These are phyloP conservation scores for Beauveria scarabaeidicola DNA, from an alignment of 2,329 filamentous ascomycete species.

Conservation along the genomic window DNA sequence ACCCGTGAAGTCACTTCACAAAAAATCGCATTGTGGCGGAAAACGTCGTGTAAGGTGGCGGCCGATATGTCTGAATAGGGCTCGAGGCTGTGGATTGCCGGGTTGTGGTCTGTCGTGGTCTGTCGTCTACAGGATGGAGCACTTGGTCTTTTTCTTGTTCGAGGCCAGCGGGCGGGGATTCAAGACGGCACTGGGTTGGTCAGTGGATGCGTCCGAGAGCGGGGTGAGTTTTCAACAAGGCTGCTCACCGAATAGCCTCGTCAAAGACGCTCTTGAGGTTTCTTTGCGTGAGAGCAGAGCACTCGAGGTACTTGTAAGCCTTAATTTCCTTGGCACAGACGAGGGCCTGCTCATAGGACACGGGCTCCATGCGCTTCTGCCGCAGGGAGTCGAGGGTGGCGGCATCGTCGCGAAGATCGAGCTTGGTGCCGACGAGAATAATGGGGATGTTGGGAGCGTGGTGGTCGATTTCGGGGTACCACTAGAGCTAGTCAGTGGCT, in stretches of 20 bases:
- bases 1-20: constrained; percentile 3
- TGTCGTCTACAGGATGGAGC: constrained; percentile 54
- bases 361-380: constrained; percentile 93
- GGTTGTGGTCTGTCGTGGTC: neutral
- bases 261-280: constrained; percentile 99
- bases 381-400: constrained; percentile 73
- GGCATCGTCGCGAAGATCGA: constrained; percentile 86
- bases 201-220: neutral
- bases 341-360: constrained; percentile 87
- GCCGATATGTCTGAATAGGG: neutral
- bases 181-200: constrained; percentile 54
- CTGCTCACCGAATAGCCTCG: constrained; percentile 84
- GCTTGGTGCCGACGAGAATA: constrained; percentile 93
- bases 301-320: constrained; percentile 96
- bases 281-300: constrained; percentile 90
- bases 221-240: constrained; percentile 5
- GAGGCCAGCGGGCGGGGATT: constrained; percentile 53
- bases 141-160: constrained; percentile 58
- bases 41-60: constrained; percentile 1
- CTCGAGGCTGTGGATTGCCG: neutral
- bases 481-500: constrained; percentile 42
- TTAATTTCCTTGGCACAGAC: constrained; percentile 87
- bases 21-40: neutral
- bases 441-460: constrained; percentile 93
- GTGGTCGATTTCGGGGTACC: constrained; percentile 96